A percentile compares a stretch with the other conserved stretches of the same genome.
Conservation (phyloP, 441 rosid species). For the Populus trichocarpa region DNA sequence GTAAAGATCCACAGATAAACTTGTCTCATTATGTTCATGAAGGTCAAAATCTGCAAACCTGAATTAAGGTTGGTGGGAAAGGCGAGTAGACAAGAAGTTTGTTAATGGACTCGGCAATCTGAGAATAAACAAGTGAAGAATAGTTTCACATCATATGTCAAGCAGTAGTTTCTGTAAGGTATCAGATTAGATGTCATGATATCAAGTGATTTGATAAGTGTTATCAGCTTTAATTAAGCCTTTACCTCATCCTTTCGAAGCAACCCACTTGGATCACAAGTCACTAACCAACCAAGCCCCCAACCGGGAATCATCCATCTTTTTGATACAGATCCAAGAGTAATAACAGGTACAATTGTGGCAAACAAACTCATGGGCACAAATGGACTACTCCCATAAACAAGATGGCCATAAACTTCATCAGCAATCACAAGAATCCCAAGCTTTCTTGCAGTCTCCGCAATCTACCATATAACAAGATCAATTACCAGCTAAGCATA, state of each 20-base stretch:
- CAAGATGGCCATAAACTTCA: slow-evolving; percentile 57
- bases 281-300: slow-evolving; percentile 61
- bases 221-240: background rate
- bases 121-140: background rate
- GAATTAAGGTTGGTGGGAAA: background rate
- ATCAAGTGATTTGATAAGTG: background rate
- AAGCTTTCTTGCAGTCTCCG: slow-evolving; percentile 53
- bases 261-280: slow-evolving; percentile 42
- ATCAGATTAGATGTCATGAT: background rate
- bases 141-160: background rate
- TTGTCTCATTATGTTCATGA: background rate
- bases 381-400: slow-evolving; percentile 48
- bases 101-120: background rate
- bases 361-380: slow-evolving; percentile 61
- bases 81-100: background rate
- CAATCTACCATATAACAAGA: slow-evolving; percentile 24
- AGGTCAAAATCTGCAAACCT: background rate
- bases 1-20: background rate
- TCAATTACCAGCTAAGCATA: background rate
- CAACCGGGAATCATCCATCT: slow-evolving; percentile 77
- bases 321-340: slow-evolving; percentile 62
- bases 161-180: background rate
- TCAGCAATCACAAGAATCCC: slow-evolving; percentile 67
- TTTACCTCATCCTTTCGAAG: slow-evolving; percentile 9
- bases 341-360: slow-evolving; percentile 51